These are phyloP conservation scores for Phaeosphaeriaceae sp. DNA, from an alignment of 2,329 filamentous ascomycete genomes.

Conservation along the genomic window DNA sequence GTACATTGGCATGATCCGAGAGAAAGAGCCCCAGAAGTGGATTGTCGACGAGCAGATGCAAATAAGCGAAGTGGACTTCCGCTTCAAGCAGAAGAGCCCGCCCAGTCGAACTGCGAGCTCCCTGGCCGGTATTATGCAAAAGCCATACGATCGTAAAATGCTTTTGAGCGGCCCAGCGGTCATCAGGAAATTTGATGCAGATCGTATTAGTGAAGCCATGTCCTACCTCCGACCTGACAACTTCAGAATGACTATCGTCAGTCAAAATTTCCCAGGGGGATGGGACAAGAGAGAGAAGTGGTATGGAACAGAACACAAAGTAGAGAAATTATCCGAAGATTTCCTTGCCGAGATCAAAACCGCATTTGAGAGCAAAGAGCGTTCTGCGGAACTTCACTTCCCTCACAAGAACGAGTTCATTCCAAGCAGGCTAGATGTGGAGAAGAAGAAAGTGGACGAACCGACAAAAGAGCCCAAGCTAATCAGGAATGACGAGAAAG, in stretches of 20 bases:
- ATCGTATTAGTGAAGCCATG: constrained; percentile 76
- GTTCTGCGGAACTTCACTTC: constrained; percentile 77
- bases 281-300: constrained; percentile 93
- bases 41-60: constrained; percentile 91
- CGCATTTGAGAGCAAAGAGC: constrained; percentile 66
- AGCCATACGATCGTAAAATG: constrained; percentile 83
- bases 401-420: constrained; percentile 97
- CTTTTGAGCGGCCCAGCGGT: constrained; percentile 80
- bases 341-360: constrained; percentile 74
- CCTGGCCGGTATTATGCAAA: constrained; percentile 88
- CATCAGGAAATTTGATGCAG: constrained; percentile 79
- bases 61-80: constrained; percentile 91
- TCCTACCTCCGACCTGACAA: constrained; percentile 83
- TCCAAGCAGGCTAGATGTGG: constrained; percentile 88
- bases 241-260: constrained; percentile 82
- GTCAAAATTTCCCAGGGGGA: constrained; percentile 79
- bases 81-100: constrained; percentile 90
- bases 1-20: constrained; percentile 85
- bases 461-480: constrained; percentile 77
- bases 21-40: constrained; percentile 85
- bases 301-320: constrained; percentile 95
- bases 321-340: constrained; percentile 77
- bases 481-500: constrained; percentile 80
- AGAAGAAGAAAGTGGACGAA: constrained; percentile 86
- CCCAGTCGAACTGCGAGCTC: constrained; percentile 88